Evolutionary conservation across 306 rosid species (phyloP), one percentile per base, ranked within the genome.

Genomic region (Abrus precatorius): DNA sequence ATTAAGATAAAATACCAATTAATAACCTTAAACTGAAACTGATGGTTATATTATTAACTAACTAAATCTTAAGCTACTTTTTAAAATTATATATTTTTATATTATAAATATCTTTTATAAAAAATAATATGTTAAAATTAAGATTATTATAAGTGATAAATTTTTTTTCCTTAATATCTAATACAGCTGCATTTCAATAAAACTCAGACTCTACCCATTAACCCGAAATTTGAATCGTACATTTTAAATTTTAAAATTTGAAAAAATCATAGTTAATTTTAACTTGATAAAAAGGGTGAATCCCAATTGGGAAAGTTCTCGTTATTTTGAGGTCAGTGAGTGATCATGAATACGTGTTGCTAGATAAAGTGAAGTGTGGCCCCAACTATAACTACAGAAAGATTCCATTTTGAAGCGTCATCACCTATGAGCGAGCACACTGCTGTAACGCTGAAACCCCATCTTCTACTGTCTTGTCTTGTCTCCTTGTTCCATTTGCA

Each of bases 371-470:
- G 11, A 32, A 63, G 80, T 34, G 79, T 75, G 70, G 9, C 4
- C 7, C 59, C 9, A 50, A 28, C 10, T 6, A 28, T 4, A 1
- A 20, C 20, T 20, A 20, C 20, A 36, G 30, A 54, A 59, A 47
- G 72, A 80, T 80, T 71, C 72, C 61, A 40, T 14, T 38, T 33
- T 53, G 9, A 52, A 69, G 56, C 72, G 68, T 13, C 0, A 34
- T 45, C 49, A 59, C 52, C 3, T 2, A 76, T 75, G 73, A 59
- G 14, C 5, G 3, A 50, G 10, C 56, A 64, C 82, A 54, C 48
- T 49, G 50, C 57, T 11, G 30, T 11, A 29, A 71, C 50, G 74
- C 80, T 44, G 9, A 74, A 74, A 74, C 34, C 38, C 13, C 28
- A 32, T 7, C 57, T 68, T 9, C 49, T 29, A 9, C 32, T 61